A percentile compares a stretch with the other conserved stretches of the same genome.
Evolutionary conservation across 2,329 filamentous ascomycete genomes (phyloP).

Genomic region (Sporothrix globosa): DNA sequence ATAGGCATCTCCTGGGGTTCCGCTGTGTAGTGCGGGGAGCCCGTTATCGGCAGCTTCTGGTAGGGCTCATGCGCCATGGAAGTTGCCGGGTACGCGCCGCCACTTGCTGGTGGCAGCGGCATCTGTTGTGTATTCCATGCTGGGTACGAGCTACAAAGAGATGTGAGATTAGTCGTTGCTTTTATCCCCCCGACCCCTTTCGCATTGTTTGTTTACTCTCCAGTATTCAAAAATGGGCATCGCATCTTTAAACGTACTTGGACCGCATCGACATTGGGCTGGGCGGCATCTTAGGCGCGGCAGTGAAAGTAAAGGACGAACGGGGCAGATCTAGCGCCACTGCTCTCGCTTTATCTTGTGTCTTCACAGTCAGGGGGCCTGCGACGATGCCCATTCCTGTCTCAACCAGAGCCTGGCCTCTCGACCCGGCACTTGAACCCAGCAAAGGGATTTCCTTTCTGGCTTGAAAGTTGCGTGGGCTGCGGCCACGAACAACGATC

Average conservation of each 20-base stretch:
- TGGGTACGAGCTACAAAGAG: constrained; percentile 56
- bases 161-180: constrained; percentile 38
- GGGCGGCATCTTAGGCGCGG: constrained; percentile 57
- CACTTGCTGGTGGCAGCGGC: constrained; percentile 42
- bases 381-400: constrained; percentile 64
- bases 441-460: constrained; percentile 89
- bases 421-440: constrained; percentile 73
- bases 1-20: constrained; percentile 60
- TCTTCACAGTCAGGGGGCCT: constrained; percentile 58
- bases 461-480: constrained; percentile 91
- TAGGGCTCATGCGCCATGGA: constrained; percentile 57
- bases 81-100: constrained; percentile 49
- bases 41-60: constrained; percentile 57
- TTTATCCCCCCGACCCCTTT: neutral
- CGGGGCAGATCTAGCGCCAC: constrained; percentile 60
- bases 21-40: constrained; percentile 51
- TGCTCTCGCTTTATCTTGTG: constrained; percentile 57
- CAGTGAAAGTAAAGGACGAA: constrained; percentile 61
- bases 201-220: neutral
- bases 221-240: neutral
- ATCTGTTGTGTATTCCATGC: constrained; percentile 59
- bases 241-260: constrained; percentile 52
- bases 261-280: constrained; percentile 60
- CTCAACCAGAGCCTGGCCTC: constrained; percentile 74
- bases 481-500: constrained; percentile 90